phyloP scores from a whole-genome alignment of 2,329 filamentous ascomycete genomes.

The Colletotrichum sp. region DNA sequence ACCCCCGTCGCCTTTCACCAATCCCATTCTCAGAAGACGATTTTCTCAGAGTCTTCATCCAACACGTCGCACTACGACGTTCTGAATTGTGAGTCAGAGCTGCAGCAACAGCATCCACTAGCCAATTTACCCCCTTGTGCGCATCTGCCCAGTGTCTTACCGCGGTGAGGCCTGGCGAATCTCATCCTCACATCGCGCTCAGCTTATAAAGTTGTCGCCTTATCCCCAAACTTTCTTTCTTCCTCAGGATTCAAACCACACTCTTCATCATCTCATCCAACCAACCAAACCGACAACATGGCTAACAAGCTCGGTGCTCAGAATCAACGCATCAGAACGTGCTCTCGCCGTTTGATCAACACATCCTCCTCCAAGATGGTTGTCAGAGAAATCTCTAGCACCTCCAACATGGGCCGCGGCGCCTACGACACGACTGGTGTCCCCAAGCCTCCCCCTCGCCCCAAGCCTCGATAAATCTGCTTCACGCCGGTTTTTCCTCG shows the following conservation, averaged over 20 bases:
- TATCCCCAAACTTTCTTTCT: conserved; percentile 22
- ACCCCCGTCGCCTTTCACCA: conserved; percentile 19
- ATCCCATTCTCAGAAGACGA: conserved; percentile 39
- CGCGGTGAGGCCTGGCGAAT: not conserved
- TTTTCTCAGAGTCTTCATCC: conserved; percentile 9
- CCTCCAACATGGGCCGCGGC: conserved; percentile 54
- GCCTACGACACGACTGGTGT: conserved; percentile 58
- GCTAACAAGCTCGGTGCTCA: conserved; percentile 15
- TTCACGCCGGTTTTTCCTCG: not conserved
- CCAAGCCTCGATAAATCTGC: conserved; percentile 40
- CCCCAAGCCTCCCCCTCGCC: conserved; percentile 50
- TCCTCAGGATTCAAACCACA: not conserved
- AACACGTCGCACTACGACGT: conserved; percentile 21
- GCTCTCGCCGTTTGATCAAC: not conserved
- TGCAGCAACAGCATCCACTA: conserved; percentile 19
- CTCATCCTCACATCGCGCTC: conserved; percentile 29
- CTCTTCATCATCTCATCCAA: not conserved
- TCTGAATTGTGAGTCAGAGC: conserved; percentile 23
- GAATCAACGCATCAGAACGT: not conserved
- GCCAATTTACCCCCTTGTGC: conserved; percentile 15
- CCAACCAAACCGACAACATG: not conserved
- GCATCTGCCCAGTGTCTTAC: not conserved
- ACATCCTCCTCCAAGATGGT: conserved; percentile 35
- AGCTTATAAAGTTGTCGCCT: conserved; percentile 22
- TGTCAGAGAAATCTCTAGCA: conserved; percentile 32